These are phyloP conservation scores for Tolypocladium album DNA, from an alignment of 2,329 filamentous ascomycete species.

Conservation along the genomic window DNA sequence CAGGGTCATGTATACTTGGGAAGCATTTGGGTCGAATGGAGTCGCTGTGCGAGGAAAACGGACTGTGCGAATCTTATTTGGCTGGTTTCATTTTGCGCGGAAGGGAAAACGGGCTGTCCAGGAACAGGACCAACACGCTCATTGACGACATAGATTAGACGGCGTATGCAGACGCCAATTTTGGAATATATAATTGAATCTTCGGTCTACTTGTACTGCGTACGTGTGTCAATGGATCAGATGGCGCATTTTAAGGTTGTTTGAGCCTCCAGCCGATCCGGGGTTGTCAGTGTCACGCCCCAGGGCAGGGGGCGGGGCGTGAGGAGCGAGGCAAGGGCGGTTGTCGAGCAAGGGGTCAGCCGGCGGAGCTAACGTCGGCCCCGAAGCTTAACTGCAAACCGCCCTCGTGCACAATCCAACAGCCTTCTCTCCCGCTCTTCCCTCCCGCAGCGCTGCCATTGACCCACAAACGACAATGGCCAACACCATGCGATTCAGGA, in stretches of 20 bases:
- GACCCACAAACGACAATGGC: background rate
- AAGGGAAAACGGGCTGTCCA: background rate
- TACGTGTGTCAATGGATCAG: background rate
- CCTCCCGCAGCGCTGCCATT: background rate
- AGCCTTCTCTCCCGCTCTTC: background rate
- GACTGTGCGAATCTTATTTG: background rate
- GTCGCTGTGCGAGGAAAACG: background rate
- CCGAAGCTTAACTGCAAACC: background rate
- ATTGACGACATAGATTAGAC: background rate
- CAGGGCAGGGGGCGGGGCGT: no score
- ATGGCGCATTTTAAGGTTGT: background rate
- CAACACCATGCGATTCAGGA: background rate
- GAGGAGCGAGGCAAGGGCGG: background rate
- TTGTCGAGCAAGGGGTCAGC: background rate
- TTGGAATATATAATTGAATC: background rate
- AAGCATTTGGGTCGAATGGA: background rate
- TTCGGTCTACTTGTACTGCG: background rate
- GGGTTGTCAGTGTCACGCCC: no score
- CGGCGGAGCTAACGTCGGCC: background rate
- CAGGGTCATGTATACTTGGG: background rate
- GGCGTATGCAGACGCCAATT: background rate
- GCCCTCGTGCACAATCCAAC: background rate
- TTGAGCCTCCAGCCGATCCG: background rate
- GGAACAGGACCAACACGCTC: background rate
- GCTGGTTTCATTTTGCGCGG: background rate